phyloP scores from a whole-genome alignment of 805 yeast genomes.

The Vanderwaltozyma tropicalis region DNA sequence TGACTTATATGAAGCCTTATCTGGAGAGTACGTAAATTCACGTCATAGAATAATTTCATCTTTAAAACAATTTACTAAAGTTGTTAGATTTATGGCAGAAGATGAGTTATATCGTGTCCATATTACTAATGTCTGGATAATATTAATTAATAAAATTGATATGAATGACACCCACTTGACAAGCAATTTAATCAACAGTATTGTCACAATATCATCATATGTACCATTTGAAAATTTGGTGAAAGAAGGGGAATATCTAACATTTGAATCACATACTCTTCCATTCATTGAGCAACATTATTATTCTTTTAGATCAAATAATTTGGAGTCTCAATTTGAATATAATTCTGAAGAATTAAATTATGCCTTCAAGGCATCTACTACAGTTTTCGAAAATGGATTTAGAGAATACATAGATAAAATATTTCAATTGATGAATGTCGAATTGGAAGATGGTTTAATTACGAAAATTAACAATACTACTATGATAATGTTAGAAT shows the following conservation, averaged over 20 bases:
- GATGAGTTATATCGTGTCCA: constrained; percentile 65
- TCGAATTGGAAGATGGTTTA: constrained; percentile 31
- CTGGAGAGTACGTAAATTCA: constrained; percentile 53
- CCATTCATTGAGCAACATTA: constrained; percentile 62
- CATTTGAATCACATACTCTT: constrained; percentile 31
- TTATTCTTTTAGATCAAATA: constrained; percentile 33
- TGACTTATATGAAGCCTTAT: constrained; percentile 70
- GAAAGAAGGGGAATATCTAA: constrained; percentile 30
- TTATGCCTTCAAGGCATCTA: constrained; percentile 58
- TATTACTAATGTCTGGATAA: constrained; percentile 57
- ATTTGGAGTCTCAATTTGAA: constrained; percentile 23
- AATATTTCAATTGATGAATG: constrained; percentile 53
- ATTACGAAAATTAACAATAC: constrained; percentile 34
- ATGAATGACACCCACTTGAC: constrained; percentile 76
- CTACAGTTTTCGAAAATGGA: constrained; percentile 57
- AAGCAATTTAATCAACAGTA: constrained; percentile 51
- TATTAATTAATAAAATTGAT: constrained; percentile 74
- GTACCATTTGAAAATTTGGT: constrained; percentile 60
- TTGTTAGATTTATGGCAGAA: constrained; percentile 56
- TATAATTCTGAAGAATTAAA: constrained; percentile 39
- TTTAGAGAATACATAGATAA: constrained; percentile 46
- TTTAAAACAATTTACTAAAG: constrained; percentile 51
- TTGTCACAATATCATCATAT: constrained; percentile 60
- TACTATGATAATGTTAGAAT: constrained; percentile 42
- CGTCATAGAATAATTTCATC: constrained; percentile 75